Percentiles rank a stretch among this genome's conserved stretches.
Conservation (phyloP, 2,329 filamentous ascomycete species). For the Ceratocystis huliohia region DNA sequence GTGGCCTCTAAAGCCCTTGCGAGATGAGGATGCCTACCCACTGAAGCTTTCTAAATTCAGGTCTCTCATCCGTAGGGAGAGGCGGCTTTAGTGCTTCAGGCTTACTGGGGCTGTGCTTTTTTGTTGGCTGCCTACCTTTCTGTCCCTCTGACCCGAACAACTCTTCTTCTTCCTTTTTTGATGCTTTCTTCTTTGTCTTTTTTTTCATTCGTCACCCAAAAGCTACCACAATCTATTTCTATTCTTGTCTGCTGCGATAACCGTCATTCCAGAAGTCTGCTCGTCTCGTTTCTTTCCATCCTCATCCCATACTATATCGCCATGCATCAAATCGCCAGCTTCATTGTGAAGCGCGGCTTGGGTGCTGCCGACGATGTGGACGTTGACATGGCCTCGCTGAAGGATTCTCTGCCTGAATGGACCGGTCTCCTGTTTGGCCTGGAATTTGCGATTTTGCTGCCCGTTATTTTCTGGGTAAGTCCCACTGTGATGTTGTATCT, state of each 20-base stretch:
- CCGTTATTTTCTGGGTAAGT: slow-evolving; percentile 18
- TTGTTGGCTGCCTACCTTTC: neutral
- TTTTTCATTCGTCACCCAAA: neutral
- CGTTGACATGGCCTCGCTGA: slow-evolving; percentile 9
- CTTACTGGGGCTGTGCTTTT: neutral
- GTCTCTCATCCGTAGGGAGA: no score
- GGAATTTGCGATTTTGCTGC: slow-evolving; percentile 8
- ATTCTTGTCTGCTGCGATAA: neutral
- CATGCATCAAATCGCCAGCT: slow-evolving; percentile 8
- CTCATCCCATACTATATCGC: neutral
- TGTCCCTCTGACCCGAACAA: slow-evolving; percentile 2
- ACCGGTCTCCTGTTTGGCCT: slow-evolving; percentile 2
- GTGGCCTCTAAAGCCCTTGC: neutral
- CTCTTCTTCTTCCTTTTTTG: neutral
- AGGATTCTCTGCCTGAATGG: slow-evolving; percentile 8
- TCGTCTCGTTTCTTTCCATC: neutral
- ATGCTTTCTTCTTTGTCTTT: neutral
- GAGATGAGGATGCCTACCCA: neutral
- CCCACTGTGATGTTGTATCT: neutral
- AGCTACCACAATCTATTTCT: neutral
- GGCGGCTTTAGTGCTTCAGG: neutral
- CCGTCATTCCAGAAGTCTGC: neutral
- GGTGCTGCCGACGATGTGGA: neutral
- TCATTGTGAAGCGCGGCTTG: slow-evolving; percentile 11
- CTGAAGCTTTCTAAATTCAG: neutral